phyloP scores from a whole-genome alignment of 768 basidiomycete genomes.

The Podaxis carcinomalis region DNA sequence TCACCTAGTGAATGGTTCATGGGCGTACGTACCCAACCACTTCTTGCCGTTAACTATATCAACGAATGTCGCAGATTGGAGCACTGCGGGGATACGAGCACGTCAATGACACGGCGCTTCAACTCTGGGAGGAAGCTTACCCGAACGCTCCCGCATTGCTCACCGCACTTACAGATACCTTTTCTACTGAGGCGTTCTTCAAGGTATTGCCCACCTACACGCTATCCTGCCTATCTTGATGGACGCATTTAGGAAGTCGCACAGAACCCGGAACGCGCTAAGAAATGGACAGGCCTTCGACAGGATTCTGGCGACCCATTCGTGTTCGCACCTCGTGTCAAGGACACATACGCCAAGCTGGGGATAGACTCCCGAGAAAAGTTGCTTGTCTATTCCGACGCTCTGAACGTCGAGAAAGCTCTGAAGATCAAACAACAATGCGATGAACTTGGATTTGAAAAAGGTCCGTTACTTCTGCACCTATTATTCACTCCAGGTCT shows the following conservation, averaged over 20 bases:
- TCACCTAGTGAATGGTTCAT: conserved; percentile 77
- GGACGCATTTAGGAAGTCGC: conserved; percentile 46
- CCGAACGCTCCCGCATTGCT: conserved; percentile 40
- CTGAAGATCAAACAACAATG: conserved; percentile 68
- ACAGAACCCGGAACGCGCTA: conserved; percentile 52
- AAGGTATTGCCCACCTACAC: conserved; percentile 35
- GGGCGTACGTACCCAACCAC: conserved; percentile 49
- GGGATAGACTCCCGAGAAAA: conserved; percentile 66
- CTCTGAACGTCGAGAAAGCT: conserved; percentile 67
- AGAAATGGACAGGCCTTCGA: conserved; percentile 76
- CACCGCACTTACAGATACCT: conserved; percentile 92
- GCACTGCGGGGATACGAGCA: conserved; percentile 80
- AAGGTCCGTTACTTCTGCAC: conserved; percentile 33
- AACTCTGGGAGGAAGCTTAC: conserved; percentile 84
- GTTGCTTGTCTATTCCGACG: conserved; percentile 81
- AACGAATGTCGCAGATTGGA: conserved; percentile 53
- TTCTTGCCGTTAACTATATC: background rate
- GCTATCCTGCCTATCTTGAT: background rate
- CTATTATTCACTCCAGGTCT: conserved; percentile 7
- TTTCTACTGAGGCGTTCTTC: conserved; percentile 85
- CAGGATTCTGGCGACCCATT: conserved; percentile 95
- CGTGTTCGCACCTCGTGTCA: conserved; percentile 71
- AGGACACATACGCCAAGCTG: conserved; percentile 63
- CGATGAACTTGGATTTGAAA: conserved; percentile 64
- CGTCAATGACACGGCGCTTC: conserved; percentile 69